Evolutionary conservation across 352 stramenopile genomes (phyloP).

Genomic region (Globisporangium yorkense): DNA sequence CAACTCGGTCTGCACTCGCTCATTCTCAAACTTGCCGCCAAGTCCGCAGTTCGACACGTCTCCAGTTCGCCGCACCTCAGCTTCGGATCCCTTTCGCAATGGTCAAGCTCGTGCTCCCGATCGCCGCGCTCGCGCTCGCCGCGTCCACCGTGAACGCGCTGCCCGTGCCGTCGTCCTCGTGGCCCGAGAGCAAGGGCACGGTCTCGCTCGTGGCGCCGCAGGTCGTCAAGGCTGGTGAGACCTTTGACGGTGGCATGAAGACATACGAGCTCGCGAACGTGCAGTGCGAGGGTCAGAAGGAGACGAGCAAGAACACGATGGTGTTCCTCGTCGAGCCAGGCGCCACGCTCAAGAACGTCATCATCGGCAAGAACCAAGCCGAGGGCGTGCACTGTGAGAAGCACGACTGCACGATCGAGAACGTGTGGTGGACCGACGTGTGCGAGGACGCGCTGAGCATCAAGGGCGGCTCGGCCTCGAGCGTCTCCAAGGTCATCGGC

Average conservation of each 20-base stretch:
- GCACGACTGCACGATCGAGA: conserved; percentile 25
- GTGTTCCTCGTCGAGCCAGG: conserved; percentile 24
- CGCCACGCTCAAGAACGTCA: conserved; percentile 26
- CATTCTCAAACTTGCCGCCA: not conserved
- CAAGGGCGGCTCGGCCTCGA: conserved; percentile 19
- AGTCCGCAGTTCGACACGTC: not conserved
- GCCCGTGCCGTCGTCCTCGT: conserved; percentile 15
- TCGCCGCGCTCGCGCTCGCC: conserved; percentile 3
- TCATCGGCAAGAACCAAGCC: conserved; percentile 25
- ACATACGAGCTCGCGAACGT: conserved; percentile 24
- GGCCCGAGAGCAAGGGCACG: conserved; percentile 17
- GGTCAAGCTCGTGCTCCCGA: conserved; percentile 5
- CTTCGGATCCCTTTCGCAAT: not conserved
- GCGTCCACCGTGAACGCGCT: not conserved
- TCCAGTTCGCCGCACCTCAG: not conserved
- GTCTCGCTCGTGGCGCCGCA: conserved; percentile 11
- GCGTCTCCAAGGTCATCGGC: conserved; percentile 19
- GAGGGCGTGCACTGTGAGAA: conserved; percentile 26
- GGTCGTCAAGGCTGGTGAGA: conserved; percentile 13
- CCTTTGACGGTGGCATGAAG: conserved; percentile 32
- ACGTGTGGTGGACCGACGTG: conserved; percentile 28
- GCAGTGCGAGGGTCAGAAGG: conserved; percentile 14
- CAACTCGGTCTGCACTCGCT: not conserved
- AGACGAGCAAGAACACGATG: conserved; percentile 10
- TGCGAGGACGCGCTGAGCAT: conserved; percentile 25